Conservation (phyloP, 495 filamentous ascomycete genomes). For the Xylaria scruposa region DNA sequence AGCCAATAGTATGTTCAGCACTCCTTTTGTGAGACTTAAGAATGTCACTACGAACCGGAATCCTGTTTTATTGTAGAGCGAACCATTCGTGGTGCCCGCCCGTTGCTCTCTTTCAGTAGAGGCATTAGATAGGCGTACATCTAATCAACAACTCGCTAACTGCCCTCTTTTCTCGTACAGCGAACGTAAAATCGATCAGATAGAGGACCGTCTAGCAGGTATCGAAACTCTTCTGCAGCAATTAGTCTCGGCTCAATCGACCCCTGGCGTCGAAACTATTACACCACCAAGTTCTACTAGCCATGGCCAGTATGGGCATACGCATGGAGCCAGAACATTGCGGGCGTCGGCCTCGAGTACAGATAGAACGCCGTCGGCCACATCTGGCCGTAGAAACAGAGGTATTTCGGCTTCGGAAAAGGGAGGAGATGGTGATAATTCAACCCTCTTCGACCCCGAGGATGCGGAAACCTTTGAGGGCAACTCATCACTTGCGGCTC, state of each 20-base stretch:
- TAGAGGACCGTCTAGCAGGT: slow-evolving; percentile 65
- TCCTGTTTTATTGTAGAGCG: background rate
- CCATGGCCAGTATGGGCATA: background rate
- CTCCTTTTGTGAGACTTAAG: background rate
- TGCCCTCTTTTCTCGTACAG: slow-evolving; percentile 40
- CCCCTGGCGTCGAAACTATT: slow-evolving; percentile 1
- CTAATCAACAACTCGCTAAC: slow-evolving; percentile 7
- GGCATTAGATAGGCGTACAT: background rate
- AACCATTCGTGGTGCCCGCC: background rate
- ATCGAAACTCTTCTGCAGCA: slow-evolving; percentile 63
- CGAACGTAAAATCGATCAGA: slow-evolving; percentile 72
- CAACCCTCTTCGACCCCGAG: slow-evolving; percentile 43
- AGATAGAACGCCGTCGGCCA: slow-evolving; percentile 29
- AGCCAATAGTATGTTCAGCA: slow-evolving; percentile 65
- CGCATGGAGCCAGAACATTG: slow-evolving; percentile 5
- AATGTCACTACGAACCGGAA: background rate
- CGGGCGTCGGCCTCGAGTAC: slow-evolving; percentile 20
- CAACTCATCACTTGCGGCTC: slow-evolving; percentile 64
- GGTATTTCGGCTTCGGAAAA: slow-evolving; percentile 17
- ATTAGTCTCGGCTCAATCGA: slow-evolving; percentile 40
- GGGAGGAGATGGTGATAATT: slow-evolving; percentile 27
- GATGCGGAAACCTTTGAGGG: slow-evolving; percentile 63
- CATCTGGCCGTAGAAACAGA: slow-evolving; percentile 18
- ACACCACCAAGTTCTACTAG: slow-evolving; percentile 8
- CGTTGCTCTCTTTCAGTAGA: background rate